These are phyloP conservation scores for Exophiala spinifera DNA, from an alignment of 2,329 filamentous ascomycete genomes.

Conservation along the genomic window DNA sequence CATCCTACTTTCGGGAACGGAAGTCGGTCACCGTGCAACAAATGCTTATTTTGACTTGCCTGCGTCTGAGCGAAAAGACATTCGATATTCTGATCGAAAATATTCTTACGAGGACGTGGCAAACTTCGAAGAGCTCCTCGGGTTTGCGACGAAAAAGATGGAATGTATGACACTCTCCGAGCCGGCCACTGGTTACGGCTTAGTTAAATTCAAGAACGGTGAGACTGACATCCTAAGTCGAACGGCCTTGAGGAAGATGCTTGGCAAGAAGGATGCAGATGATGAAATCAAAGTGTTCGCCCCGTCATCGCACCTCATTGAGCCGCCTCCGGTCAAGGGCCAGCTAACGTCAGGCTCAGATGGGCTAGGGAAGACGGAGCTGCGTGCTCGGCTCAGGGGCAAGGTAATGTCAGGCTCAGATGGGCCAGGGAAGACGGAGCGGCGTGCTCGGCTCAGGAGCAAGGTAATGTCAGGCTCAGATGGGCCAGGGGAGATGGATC, in stretches of 20 bases:
- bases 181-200: not conserved
- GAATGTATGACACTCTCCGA: not conserved
- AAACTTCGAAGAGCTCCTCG: conserved; percentile 2
- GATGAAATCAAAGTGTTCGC: not conserved
- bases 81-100: not conserved
- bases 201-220: not conserved
- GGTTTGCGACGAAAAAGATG: conserved; percentile 1
- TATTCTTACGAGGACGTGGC: not conserved
- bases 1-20: not conserved
- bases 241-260: not conserved
- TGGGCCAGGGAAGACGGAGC: too few species aligned
- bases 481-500: too few species aligned
- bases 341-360: too few species aligned
- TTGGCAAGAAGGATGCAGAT: conserved; percentile 1
- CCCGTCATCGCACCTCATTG: not conserved
- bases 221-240: not conserved
- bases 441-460: too few species aligned
- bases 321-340: not conserved
- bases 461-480: too few species aligned
- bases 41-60: not conserved
- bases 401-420: too few species aligned
- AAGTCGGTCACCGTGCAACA: not conserved
- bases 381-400: too few species aligned
- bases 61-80: not conserved
- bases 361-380: too few species aligned